Evolutionary conservation across 352 stramenopile species (phyloP), one percentile per base, ranked within the genome.

Genomic region (Phytopythium ostracodes): DNA sequence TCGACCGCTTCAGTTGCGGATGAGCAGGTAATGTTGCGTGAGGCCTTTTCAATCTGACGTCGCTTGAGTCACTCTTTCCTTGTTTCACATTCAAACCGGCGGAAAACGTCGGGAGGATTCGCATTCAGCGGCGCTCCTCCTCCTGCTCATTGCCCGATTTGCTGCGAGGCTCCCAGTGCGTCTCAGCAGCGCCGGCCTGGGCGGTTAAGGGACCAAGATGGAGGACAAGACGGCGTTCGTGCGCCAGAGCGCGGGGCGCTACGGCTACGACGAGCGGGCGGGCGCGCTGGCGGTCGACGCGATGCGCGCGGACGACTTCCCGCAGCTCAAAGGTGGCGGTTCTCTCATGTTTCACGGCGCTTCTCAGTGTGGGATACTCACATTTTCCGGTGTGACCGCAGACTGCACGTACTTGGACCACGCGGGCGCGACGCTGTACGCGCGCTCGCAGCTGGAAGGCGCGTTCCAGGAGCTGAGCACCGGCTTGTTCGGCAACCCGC

Each of bases 321-420:
- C 74, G 18, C 76, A 84, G 51, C 66, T 86, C 70, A 17, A 68
- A 54, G 66, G 68, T 75, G 46, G 27, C 56, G 59, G 6, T 18
- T 4, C 31, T 56, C 3, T 33, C 29, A 7, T 33, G 29, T 33
- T 33, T 7, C 7, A 33, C 29, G n/a, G n/a, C 9, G 15, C 8
- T 49, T 22, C 9, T 6, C 5, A 31, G 33, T 20, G 54, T 24
- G 35, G 24, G 31, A 33, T 14, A 29, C n/a, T 35, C n/a, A 42
- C 27, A 44, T 11, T 51, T 4, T 20, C 25, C 12, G 29, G 7
- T 18, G 27, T 40, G 52, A 10, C 5, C 35, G 7, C 44, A 76
- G 69, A 61, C 11, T 76, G 66, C 44, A 68, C 92, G 51, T 96
- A 95, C 62, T 63, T 96, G 56, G 88, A 96, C 60, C 87, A 96